Percentiles rank a stretch among this genome's conserved stretches.
phyloP scores from a whole-genome alignment of 2,329 filamentous ascomycete species.

The Kalmusia sp. region DNA sequence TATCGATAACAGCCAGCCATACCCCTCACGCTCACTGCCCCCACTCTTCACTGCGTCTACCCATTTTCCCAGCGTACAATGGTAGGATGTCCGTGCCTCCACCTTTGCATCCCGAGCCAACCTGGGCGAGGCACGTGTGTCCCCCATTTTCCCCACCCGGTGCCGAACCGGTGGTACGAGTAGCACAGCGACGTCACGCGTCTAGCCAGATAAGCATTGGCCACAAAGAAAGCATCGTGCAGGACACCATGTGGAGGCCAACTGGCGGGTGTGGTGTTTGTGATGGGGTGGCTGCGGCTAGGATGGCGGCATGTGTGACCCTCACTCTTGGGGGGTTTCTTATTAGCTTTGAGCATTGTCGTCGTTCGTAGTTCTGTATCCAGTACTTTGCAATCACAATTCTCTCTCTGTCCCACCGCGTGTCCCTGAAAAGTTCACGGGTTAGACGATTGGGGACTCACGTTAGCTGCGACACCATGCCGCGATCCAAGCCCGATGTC shows the following conservation, averaged over 20 bases:
- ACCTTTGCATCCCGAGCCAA: conserved; percentile 15
- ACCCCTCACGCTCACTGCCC: conserved; percentile 20
- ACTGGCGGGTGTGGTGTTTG: conserved; percentile 15
- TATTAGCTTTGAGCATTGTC: too few relatives aligned
- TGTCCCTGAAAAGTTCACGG: too few relatives aligned
- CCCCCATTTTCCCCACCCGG: conserved; percentile 12
- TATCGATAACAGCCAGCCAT: conserved; percentile 3
- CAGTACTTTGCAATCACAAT: too few relatives aligned
- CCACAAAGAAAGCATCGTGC: not conserved
- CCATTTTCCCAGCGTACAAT: not conserved
- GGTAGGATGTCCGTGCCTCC: conserved; percentile 1
- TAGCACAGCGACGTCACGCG: conserved; percentile 9
- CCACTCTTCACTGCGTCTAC: conserved; percentile 30
- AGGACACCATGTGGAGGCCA: not conserved
- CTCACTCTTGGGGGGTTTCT: conserved; percentile 2
- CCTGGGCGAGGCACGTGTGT: not conserved
- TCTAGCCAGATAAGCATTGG: conserved; percentile 8
- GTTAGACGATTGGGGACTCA: too few relatives aligned
- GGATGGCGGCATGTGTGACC: conserved; percentile 23
- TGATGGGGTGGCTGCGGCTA: conserved; percentile 25
- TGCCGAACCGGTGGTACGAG: not conserved
- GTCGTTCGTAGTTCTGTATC: too few relatives aligned
- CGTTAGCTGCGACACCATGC: conserved; percentile 29
- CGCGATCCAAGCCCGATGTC: conserved; percentile 30
- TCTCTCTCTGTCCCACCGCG: not conserved